Evolutionary conservation across 1,139 yeast species (phyloP).

Genomic region (Nakaseomyces glabratus): DNA sequence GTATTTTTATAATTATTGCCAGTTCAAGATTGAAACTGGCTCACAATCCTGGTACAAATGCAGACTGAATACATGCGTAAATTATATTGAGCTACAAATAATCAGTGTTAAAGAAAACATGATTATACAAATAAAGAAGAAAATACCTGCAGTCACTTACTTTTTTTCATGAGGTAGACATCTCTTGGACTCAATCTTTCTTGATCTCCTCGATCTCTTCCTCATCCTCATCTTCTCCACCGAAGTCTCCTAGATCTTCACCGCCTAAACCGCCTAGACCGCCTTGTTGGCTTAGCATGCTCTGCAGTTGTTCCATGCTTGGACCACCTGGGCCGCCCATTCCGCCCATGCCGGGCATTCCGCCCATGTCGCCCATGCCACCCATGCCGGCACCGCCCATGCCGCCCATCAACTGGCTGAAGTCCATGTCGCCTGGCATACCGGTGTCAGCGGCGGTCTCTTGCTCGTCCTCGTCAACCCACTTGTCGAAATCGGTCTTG

Average conservation of each 20-base stretch:
- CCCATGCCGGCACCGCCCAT: constrained; percentile 32
- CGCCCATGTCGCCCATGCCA: constrained; percentile 32
- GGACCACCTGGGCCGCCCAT: constrained; percentile 32
- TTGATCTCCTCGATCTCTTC: constrained; percentile 9
- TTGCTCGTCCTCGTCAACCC: constrained; percentile 96
- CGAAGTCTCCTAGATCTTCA: constrained; percentile 22
- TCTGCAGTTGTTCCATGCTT: constrained; percentile 29
- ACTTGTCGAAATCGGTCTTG: constrained; percentile 91
- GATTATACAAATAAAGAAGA: no score
- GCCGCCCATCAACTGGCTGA: constrained; percentile 30
- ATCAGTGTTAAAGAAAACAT: no score
- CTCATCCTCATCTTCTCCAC: constrained; percentile 10
- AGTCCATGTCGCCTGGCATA: constrained; percentile 33
- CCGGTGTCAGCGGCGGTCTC: constrained; percentile 50
- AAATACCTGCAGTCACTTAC: no score
- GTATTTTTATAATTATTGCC: no score
- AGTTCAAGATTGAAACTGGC: no score
- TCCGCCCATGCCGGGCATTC: constrained; percentile 29
- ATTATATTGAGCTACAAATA: no score
- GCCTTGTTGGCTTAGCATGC: constrained; percentile 33
- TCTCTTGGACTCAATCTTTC: background rate
- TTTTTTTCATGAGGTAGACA: background rate
- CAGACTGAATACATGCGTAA: no score
- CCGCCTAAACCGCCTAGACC: constrained; percentile 33
- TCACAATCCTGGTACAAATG: no score